Conservation (phyloP, 768 basidiomycete species). For the Mrakia gelida region DNA sequence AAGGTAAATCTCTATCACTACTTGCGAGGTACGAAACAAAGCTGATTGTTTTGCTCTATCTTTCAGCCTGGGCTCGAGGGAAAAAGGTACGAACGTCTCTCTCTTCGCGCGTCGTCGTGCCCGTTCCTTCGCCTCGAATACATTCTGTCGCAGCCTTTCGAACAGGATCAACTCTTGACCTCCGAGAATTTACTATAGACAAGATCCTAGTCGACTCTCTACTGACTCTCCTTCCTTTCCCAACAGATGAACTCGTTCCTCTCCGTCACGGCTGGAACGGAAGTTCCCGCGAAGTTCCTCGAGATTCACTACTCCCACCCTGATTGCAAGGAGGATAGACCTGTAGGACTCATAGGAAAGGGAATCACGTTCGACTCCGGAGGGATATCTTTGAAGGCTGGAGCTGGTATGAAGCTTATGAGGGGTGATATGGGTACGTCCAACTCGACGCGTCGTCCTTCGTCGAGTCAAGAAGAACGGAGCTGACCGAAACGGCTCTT, state of each 20-base stretch:
- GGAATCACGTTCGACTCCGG: conserved; percentile 84
- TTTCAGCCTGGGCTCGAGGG: neutral
- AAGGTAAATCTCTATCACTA: conserved; percentile 50
- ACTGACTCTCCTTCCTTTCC: too few relatives aligned
- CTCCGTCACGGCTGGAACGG: conserved; percentile 74
- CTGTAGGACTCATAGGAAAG: conserved; percentile 76
- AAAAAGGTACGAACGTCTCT: neutral
- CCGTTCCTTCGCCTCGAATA: neutral
- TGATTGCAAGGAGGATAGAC: conserved; percentile 57
- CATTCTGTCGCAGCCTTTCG: too few relatives aligned
- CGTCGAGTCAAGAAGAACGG: too few relatives aligned
- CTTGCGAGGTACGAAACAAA: too few relatives aligned
- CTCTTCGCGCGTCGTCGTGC: neutral
- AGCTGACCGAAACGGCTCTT: too few relatives aligned
- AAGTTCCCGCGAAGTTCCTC: conserved; percentile 78
- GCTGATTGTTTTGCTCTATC: neutral
- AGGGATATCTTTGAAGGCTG: conserved; percentile 79
- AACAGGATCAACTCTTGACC: too few relatives aligned
- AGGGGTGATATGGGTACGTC: conserved; percentile 38
- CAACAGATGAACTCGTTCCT: conserved; percentile 76
- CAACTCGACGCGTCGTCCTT: too few relatives aligned
- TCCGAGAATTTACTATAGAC: too few relatives aligned
- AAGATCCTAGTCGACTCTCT: too few relatives aligned
- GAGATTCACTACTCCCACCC: conserved; percentile 79
- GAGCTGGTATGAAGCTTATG: conserved; percentile 50